Conservation (phyloP, 2,329 filamentous ascomycete genomes). For the Cytospora schulzeri region DNA sequence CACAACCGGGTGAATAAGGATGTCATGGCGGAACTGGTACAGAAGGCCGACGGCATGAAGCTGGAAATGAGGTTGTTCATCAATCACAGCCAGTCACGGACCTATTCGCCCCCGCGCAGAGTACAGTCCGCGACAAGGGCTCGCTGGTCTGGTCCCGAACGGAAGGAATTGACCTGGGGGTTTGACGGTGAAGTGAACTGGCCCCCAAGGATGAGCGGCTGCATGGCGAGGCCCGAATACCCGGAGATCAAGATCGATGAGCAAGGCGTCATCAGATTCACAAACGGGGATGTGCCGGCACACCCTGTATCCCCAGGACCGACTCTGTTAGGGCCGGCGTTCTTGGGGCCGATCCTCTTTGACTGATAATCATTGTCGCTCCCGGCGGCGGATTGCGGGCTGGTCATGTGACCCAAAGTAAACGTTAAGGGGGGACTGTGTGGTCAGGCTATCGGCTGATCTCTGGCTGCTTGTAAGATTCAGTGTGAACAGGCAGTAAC, state of each 20-base stretch:
- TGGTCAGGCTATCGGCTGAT: too few relatives aligned
- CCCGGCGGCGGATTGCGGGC: too few relatives aligned
- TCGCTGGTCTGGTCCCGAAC: constrained; percentile 8
- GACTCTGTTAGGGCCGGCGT: background rate
- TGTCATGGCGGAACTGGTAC: background rate
- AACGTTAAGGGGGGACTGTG: background rate
- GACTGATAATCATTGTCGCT: background rate
- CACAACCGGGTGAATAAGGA: constrained; percentile 11
- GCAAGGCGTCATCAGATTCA: background rate
- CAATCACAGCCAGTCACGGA: constrained; percentile 12
- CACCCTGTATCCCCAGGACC: background rate
- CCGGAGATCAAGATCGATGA: constrained; percentile 15
- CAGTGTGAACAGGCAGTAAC: background rate
- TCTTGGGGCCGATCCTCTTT: background rate
- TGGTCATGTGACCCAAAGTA: background rate
- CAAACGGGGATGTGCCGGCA: background rate
- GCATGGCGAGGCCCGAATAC: constrained; percentile 15
- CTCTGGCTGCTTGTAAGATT: too few relatives aligned
- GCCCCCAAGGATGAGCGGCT: constrained; percentile 14
- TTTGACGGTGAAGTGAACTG: constrained; percentile 13
- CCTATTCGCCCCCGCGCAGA: background rate
- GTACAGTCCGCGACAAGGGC: constrained; percentile 4
- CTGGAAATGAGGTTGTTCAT: constrained; percentile 7
- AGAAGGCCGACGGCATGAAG: background rate
- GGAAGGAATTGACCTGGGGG: constrained; percentile 4